Base-by-base conservation (phyloP, 2,329 filamentous ascomycete genomes). In the Alternaria sp. region DNA sequence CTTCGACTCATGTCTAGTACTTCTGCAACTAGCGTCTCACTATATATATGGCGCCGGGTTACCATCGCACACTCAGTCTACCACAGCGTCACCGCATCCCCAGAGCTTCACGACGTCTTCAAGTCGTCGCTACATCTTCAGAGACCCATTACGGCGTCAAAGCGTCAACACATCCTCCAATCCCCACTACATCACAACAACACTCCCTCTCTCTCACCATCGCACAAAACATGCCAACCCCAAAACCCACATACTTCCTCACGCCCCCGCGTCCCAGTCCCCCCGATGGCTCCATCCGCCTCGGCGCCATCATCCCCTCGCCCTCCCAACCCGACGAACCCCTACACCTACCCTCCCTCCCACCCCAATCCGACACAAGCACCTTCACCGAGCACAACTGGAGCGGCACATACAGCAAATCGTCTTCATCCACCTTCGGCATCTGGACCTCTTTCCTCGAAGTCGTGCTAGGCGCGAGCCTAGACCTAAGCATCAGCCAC, bases 391-490 rank as follows among this genome's bases (percentile, higher is more conserved):
- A 58, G 12, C 25, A 49, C 5, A 50, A 58, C 7, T 58, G 54
- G 60, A 60, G 55, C 18, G 33, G 44, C n/a, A 50, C 55, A 2
- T 9, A 58, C 20, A 33, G 28, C 20, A 51, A 46, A 21, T 56
- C 28, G 4, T 28, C 50, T 2, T 64, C 61, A 0, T 12, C 26
- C 7, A 30, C 30, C 15, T 60, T 67, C n/a, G 61, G 61, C 9
- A 44, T 67, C 25, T 67, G 64, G 64, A 59, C 61, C 8, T 60
- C 55, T 5, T 67, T 67, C 43, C 46, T 67, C 3, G 51, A 65
- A 28, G 10, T 11, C 26, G 26, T 28, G 10, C 26, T 28, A 2
- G 26, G 26, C 10, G 26, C 10, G 10, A 12, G 26, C 26, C 10
- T 12, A 5, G 26, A 28, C 26, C 10, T 30, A 28, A 18, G n/a